A percentile compares a stretch with the other conserved stretches of the same genome.
phyloP scores from a whole-genome alignment of 2,329 filamentous ascomycete species.

The Colletotrichum tabaci region DNA sequence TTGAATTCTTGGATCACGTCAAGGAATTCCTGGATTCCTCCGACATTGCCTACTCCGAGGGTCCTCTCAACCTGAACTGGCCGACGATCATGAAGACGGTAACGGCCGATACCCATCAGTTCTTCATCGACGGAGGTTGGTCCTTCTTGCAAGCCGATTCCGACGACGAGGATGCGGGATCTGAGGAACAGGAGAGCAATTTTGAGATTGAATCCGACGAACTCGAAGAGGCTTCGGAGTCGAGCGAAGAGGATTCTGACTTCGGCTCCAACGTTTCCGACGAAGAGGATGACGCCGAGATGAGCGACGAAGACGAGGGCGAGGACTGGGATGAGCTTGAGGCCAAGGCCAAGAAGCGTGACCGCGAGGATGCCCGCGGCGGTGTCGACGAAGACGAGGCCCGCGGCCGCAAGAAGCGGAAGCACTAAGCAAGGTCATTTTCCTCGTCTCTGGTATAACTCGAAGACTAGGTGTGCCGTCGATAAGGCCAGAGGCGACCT shows the following conservation, averaged over 20 bases:
- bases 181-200: slow-evolving; percentile 90
- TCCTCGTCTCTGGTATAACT: neutral
- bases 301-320: slow-evolving; percentile 82
- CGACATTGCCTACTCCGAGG: slow-evolving; percentile 94
- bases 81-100: slow-evolving; percentile 99
- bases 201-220: slow-evolving; percentile 94
- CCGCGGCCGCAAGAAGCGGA: slow-evolving; percentile 79
- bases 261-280: slow-evolving; percentile 92
- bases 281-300: slow-evolving; percentile 84
- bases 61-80: slow-evolving; percentile 98
- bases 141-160: slow-evolving; percentile 90
- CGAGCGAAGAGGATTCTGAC: slow-evolving; percentile 87
- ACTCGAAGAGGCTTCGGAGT: slow-evolving; percentile 84
- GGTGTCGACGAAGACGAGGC: slow-evolving; percentile 91
- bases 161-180: slow-evolving; percentile 84
- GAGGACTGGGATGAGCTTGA: slow-evolving; percentile 97
- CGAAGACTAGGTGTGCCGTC: slow-evolving; percentile 2
- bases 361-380: slow-evolving; percentile 76
- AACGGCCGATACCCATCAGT: slow-evolving; percentile 91
- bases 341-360: slow-evolving; percentile 89
- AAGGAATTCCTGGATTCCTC: slow-evolving; percentile 98
- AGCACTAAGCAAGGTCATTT: slow-evolving; percentile 50
- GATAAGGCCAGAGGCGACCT: slow-evolving; percentile 12
- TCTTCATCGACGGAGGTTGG: slow-evolving; percentile 97
- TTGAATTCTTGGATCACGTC: slow-evolving; percentile 93